Conservation (phyloP, 2,329 filamentous ascomycete genomes). For the Bipolaris gigantea region DNA sequence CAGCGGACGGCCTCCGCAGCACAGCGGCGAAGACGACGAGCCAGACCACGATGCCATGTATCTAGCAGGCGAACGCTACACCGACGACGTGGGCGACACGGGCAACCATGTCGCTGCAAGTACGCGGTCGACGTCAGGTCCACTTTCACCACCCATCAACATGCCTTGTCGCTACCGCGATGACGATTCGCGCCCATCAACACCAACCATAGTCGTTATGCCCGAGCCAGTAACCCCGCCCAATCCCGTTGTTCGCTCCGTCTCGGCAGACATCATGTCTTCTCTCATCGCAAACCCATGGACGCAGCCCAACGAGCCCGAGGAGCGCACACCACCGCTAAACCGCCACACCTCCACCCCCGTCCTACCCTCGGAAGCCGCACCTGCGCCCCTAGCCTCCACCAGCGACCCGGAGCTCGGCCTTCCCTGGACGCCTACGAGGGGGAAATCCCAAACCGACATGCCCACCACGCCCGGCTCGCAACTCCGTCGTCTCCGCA, state of each 20-base stretch:
- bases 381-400: constrained; percentile 17
- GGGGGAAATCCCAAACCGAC: constrained; percentile 17
- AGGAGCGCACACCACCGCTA: constrained; percentile 9
- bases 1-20: constrained; percentile 62
- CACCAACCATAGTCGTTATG: constrained; percentile 30
- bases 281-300: constrained; percentile 37
- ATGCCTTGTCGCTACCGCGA: constrained; percentile 21
- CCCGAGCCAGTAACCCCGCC: constrained; percentile 17
- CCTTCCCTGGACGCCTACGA: constrained; percentile 11
- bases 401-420: constrained; percentile 23
- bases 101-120: constrained; percentile 10
- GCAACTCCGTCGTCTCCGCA: constrained; percentile 31
- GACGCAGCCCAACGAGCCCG: constrained; percentile 17
- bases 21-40: constrained; percentile 53
- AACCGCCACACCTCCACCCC: constrained; percentile 35
- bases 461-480: constrained; percentile 25
- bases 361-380: constrained; percentile 34
- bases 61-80: constrained; percentile 45
- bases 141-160: constrained; percentile 27
- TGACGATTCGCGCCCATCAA: constrained; percentile 23
- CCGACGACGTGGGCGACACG: constrained; percentile 28
- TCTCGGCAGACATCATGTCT: constrained; percentile 22
- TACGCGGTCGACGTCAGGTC: constrained; percentile 23
- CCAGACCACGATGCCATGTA: constrained; percentile 49
- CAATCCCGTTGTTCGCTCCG: constrained; percentile 5